Conservation (phyloP, 2,329 filamentous ascomycete species). For the Aureobasidium sp. region DNA sequence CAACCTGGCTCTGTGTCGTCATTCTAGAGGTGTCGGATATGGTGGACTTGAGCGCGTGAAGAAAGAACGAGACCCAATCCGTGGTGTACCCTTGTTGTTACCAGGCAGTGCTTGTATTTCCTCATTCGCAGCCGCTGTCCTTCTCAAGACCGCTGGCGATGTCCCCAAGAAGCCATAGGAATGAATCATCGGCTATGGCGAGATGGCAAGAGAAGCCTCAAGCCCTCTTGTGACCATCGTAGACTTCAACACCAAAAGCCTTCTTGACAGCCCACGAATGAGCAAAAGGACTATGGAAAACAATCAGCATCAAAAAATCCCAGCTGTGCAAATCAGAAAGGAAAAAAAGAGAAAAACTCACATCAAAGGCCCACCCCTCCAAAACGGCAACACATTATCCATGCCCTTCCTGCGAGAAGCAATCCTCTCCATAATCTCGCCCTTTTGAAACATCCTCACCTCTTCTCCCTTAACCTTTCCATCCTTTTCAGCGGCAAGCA, state of each 20-base stretch:
- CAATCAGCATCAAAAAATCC: not conserved
- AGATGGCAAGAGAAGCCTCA: constrained; percentile 16
- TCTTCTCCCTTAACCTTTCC: constrained; percentile 27
- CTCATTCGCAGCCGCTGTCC: not conserved
- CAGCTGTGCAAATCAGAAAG: not conserved
- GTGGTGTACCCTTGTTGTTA: not conserved
- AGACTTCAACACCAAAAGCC: constrained; percentile 29
- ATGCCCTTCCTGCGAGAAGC: constrained; percentile 26
- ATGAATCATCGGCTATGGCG: not conserved
- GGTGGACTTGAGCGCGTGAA: not conserved
- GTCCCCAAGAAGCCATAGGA: not conserved
- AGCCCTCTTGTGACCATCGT: constrained; percentile 23
- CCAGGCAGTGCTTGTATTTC: not conserved
- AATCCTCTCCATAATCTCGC: constrained; percentile 25
- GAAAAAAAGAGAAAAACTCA: no score
- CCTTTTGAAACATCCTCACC: constrained; percentile 28
- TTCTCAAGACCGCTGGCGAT: not conserved
- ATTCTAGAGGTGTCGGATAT: not conserved
- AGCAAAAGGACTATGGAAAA: constrained; percentile 20
- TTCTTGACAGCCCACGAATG: constrained; percentile 29
- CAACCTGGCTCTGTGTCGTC: not conserved
- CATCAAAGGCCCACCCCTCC: constrained; percentile 30
- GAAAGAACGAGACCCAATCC: not conserved
- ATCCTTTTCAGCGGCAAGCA: constrained; percentile 26
- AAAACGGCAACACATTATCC: constrained; percentile 30